Conservation (phyloP, 2,329 filamentous ascomycete species). For the Tympanopsis confertula region DNA sequence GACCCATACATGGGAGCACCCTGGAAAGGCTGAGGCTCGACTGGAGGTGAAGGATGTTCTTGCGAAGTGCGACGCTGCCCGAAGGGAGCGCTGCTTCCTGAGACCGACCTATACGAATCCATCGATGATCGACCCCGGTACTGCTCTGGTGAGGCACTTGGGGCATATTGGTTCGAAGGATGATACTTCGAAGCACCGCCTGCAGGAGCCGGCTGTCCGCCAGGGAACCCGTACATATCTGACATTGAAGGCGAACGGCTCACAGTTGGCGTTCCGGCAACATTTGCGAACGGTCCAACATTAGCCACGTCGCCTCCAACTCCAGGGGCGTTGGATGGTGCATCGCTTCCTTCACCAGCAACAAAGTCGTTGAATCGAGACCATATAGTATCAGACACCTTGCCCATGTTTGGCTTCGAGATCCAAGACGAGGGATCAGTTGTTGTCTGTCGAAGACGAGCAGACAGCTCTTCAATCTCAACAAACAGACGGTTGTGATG, state of each 20-base stretch:
- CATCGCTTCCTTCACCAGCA: slow-evolving; percentile 73
- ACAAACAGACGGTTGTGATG: slow-evolving; percentile 66
- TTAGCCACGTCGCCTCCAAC: slow-evolving; percentile 56
- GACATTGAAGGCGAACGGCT: slow-evolving; percentile 62
- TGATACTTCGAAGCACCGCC: slow-evolving; percentile 16
- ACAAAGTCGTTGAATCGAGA: slow-evolving; percentile 95
- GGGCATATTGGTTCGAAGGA: slow-evolving; percentile 9
- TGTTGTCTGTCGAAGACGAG: slow-evolving; percentile 73
- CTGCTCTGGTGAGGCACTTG: slow-evolving; percentile 7
- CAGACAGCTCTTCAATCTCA: slow-evolving; percentile 71
- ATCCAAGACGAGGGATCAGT: slow-evolving; percentile 78
- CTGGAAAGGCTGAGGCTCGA: too few relatives aligned
- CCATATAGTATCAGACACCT: slow-evolving; percentile 82
- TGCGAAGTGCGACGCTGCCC: background rate
- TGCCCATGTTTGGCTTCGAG: slow-evolving; percentile 88
- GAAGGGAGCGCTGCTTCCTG: too few relatives aligned
- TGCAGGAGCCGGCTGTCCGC: slow-evolving; percentile 17
- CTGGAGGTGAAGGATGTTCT: too few relatives aligned
- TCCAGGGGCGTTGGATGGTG: slow-evolving; percentile 43
- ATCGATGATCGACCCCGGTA: background rate
- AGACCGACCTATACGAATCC: background rate
- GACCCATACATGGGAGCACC: background rate
- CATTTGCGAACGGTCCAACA: slow-evolving; percentile 58
- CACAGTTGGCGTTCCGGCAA: slow-evolving; percentile 63
- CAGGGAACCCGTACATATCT: slow-evolving; percentile 60